A percentile compares a stretch with the other conserved stretches of the same genome.
Evolutionary conservation across 345 rosid genomes (phyloP).

Genomic region (Kandelia obovata): DNA sequence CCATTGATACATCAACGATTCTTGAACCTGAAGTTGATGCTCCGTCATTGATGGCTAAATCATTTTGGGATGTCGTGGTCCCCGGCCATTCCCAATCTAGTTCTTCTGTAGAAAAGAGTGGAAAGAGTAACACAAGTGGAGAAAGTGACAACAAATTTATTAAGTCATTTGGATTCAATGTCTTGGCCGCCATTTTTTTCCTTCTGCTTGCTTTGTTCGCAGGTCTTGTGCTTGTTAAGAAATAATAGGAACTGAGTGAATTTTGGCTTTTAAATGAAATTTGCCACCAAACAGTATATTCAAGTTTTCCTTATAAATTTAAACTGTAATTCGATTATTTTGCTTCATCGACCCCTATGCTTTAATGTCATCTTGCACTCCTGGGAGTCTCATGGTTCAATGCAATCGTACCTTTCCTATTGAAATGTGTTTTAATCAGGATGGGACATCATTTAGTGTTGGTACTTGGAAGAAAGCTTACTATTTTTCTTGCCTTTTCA

Average conservation of each 20-base stretch:
- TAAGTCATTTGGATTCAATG: conserved; percentile 21
- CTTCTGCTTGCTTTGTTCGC: conserved; percentile 49
- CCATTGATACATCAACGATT: conserved; percentile 40
- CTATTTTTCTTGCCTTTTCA: too few relatives aligned
- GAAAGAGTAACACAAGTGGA: conserved; percentile 14
- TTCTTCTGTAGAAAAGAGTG: conserved; percentile 25
- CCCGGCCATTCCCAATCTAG: conserved; percentile 24
- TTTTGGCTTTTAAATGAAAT: background rate
- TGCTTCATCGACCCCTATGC: too few relatives aligned
- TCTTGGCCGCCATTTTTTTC: conserved; percentile 45
- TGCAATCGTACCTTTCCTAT: too few relatives aligned
- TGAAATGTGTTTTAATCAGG: too few relatives aligned
- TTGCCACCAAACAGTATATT: too few relatives aligned
- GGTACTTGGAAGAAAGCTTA: too few relatives aligned
- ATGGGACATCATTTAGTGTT: too few relatives aligned
- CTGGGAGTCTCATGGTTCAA: too few relatives aligned
- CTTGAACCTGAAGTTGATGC: conserved; percentile 64
- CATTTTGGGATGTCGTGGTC: conserved; percentile 63
- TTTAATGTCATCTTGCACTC: too few relatives aligned
- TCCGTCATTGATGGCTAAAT: conserved; percentile 31
- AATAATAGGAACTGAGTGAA: conserved; percentile 14
- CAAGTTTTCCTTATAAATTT: too few relatives aligned
- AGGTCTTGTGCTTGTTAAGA: conserved; percentile 41
- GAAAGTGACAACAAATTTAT: conserved; percentile 13
- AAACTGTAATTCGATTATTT: too few relatives aligned